Evolutionary conservation across 371 early-diverging fungal genomes (phyloP).

Genomic region (Lichtheimia hyalospora): DNA sequence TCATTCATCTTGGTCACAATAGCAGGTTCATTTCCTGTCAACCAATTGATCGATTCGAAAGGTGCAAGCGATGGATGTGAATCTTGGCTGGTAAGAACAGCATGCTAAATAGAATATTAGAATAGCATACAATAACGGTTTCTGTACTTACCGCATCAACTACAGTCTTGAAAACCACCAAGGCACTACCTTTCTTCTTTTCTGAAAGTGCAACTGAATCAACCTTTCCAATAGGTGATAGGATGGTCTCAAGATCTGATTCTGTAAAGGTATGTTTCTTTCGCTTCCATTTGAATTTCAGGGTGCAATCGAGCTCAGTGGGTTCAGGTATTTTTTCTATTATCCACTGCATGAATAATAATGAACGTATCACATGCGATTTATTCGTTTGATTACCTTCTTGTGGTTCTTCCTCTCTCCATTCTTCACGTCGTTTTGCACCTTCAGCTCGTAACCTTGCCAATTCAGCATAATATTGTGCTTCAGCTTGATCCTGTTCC

Average conservation of each 20-base stretch:
- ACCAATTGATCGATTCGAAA: constrained; percentile 48
- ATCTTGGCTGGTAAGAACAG: constrained; percentile 37
- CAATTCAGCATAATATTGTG: constrained; percentile 40
- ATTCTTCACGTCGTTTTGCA: constrained; percentile 41
- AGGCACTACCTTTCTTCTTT: constrained; percentile 41
- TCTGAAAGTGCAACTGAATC: constrained; percentile 34
- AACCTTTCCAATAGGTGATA: constrained; percentile 30
- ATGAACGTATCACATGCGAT: neutral
- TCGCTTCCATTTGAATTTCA: constrained; percentile 49
- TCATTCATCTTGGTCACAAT: constrained; percentile 40
- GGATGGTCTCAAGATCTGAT: constrained; percentile 20
- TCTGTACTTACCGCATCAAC: constrained; percentile 43
- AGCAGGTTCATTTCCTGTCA: constrained; percentile 40
- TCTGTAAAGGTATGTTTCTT: constrained; percentile 38
- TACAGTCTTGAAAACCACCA: constrained; percentile 44
- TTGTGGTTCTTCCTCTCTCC: constrained; percentile 27
- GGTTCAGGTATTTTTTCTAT: constrained; percentile 24
- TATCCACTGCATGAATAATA: neutral
- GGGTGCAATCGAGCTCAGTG: constrained; percentile 40
- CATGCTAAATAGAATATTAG: constrained; percentile 29
- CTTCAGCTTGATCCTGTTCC: constrained; percentile 41
- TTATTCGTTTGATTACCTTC: constrained; percentile 23
- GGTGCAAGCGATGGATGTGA: constrained; percentile 29
- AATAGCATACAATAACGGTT: neutral
- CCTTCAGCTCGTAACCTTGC: constrained; percentile 45